Evolutionary conservation across 192 early-diverging fungal species (phyloP).

Genomic region (Oehlia diaphana): DNA sequence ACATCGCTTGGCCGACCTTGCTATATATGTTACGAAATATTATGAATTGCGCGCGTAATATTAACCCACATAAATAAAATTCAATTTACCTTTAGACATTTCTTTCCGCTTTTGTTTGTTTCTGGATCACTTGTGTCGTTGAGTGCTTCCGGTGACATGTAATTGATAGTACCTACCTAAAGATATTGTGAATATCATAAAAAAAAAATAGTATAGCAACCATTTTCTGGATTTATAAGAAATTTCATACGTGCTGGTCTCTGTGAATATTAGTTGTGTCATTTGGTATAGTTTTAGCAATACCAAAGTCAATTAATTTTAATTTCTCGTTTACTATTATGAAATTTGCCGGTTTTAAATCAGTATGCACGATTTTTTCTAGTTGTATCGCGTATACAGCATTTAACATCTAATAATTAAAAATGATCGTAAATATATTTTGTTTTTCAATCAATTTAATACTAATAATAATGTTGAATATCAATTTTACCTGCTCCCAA

Average conservation of each 20-base stretch:
- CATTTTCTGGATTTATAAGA: not conserved
- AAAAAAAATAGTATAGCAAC: not conserved
- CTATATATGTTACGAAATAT: slow-evolving; percentile 8
- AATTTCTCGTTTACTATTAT: slow-evolving; percentile 79
- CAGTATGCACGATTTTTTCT: slow-evolving; percentile 86
- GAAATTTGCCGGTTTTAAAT: slow-evolving; percentile 97
- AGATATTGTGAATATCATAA: not conserved
- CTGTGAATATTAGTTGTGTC: slow-evolving; percentile 93
- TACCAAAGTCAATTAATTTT: slow-evolving; percentile 98
- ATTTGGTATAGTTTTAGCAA: slow-evolving; percentile 90
- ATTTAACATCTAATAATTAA: slow-evolving; percentile 71
- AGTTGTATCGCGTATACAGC: slow-evolving; percentile 88
- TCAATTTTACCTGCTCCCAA: slow-evolving; percentile 73
- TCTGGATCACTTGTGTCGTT: slow-evolving; percentile 34
- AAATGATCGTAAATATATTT: no score
- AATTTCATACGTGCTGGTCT: slow-evolving; percentile 63
- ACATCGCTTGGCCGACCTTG: slow-evolving; percentile 84
- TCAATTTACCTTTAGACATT: slow-evolving; percentile 8
- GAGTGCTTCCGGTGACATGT: slow-evolving; percentile 95
- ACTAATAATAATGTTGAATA: not conserved
- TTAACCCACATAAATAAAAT: not conserved
- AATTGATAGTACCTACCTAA: slow-evolving; percentile 84
- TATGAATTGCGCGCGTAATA: not conserved
- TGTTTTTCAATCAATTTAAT: not conserved
- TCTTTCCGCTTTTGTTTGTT: slow-evolving; percentile 20